phyloP scores from a whole-genome alignment of 257 asterid species.

The Misopates orontium region DNA sequence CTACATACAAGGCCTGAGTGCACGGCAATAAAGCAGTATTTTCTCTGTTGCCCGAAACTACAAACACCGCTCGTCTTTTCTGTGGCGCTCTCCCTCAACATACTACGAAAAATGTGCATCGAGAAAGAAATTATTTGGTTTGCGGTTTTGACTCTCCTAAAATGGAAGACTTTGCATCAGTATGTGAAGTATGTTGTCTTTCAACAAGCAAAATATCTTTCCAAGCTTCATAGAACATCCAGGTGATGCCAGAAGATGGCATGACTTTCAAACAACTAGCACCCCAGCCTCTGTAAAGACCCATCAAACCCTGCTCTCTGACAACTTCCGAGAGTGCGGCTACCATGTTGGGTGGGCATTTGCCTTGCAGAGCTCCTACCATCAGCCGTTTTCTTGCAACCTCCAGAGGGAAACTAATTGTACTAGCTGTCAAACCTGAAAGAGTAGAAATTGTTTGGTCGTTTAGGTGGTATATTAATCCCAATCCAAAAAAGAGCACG shows the following conservation, averaged over 20 bases:
- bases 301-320: slow-evolving; percentile 61
- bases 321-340: slow-evolving; percentile 84
- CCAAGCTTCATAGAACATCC: slow-evolving; percentile 99
- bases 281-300: slow-evolving; percentile 93
- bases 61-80: neutral
- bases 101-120: slow-evolving; percentile 1
- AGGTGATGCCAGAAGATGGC: slow-evolving; percentile 96
- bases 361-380: slow-evolving; percentile 90
- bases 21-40: too few species aligned
- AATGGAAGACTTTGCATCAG: neutral
- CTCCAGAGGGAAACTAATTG: slow-evolving; percentile 90
- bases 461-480: too few species aligned
- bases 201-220: slow-evolving; percentile 70
- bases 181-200: slow-evolving; percentile 9
- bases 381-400: slow-evolving; percentile 91
- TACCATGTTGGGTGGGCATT: slow-evolving; percentile 90
- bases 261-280: slow-evolving; percentile 93
- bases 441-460: neutral
- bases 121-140: neutral
- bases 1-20: neutral
- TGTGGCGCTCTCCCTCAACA: neutral
- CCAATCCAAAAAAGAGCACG: too few species aligned
- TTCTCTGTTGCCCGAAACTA: neutral
- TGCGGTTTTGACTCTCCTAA: neutral
- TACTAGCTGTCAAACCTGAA: slow-evolving; percentile 93